Evolutionary conservation across 2,329 filamentous ascomycete genomes (phyloP).

Genomic region (Colletotrichum somersetense): DNA sequence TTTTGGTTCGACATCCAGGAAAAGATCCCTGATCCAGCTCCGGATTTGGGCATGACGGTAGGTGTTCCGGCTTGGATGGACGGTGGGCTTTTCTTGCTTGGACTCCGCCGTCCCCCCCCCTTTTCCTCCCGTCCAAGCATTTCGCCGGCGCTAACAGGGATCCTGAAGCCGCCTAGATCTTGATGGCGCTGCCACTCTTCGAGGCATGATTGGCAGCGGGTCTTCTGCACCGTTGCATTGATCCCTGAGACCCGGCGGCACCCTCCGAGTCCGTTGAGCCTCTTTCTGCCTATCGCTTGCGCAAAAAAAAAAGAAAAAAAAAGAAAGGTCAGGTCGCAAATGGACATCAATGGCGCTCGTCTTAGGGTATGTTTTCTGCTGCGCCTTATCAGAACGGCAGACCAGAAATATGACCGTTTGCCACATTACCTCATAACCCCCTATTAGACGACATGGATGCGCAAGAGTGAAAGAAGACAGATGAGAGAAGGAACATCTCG

Average conservation of each 20-base stretch:
- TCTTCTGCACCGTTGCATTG: conserved; percentile 31
- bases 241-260: conserved; percentile 19
- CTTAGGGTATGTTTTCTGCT: not conserved
- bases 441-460: not conserved
- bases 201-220: conserved; percentile 31
- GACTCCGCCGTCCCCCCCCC: conserved; percentile 18
- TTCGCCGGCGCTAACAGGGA: conserved; percentile 31
- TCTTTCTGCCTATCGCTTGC: not conserved
- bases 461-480: not conserved
- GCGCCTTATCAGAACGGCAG: conserved; percentile 11
- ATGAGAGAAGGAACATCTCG: not conserved
- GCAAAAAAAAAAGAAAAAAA: too few species aligned
- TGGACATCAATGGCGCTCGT: not conserved
- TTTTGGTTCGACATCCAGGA: conserved; percentile 22
- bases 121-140: conserved; percentile 14
- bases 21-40: conserved; percentile 20
- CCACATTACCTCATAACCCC: not conserved
- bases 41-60: not conserved
- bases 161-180: conserved; percentile 35
- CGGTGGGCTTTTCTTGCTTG: conserved; percentile 5
- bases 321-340: not conserved
- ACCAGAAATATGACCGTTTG: not conserved
- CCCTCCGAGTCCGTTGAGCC: not conserved
- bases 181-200: conserved; percentile 35
- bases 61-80: not conserved